phyloP scores from a whole-genome alignment of 1,284 basidiomycete genomes.

The Ceratobasidium sp. region DNA sequence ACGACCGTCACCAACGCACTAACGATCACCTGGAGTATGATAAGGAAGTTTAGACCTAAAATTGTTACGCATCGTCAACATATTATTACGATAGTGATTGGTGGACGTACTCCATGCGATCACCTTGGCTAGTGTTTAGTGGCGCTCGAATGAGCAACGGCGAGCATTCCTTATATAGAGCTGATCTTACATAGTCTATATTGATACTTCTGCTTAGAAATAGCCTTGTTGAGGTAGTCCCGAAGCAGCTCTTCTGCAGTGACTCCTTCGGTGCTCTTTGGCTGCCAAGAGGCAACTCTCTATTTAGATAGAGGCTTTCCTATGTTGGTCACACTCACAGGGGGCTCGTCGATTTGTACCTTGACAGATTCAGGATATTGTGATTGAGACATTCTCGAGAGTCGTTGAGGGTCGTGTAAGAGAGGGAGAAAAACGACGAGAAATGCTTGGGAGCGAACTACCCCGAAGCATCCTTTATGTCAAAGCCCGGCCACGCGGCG shows the following conservation, averaged over 20 bases:
- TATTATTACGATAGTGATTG: background rate
- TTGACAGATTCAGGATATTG: background rate
- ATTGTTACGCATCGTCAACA: background rate
- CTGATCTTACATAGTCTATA: conserved; percentile 8
- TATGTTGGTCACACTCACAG: background rate
- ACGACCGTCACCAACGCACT: conserved; percentile 23
- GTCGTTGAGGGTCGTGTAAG: background rate
- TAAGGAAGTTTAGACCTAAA: conserved; percentile 22
- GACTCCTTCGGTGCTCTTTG: background rate
- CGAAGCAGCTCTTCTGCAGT: conserved; percentile 11
- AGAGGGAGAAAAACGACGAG: background rate
- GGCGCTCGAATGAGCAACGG: background rate
- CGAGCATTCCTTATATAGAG: background rate
- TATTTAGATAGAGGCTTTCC: background rate
- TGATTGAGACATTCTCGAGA: background rate
- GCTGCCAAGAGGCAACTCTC: background rate
- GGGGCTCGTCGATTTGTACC: background rate
- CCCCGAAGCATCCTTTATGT: background rate
- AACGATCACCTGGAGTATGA: conserved; percentile 19
- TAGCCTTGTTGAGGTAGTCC: conserved; percentile 17
- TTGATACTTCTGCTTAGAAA: conserved; percentile 24
- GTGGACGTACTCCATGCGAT: conserved; percentile 12
- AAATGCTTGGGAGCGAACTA: background rate
- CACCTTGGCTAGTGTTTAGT: conserved; percentile 7
- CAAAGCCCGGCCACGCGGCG: background rate